Conservation (phyloP, 345 rosid genomes). For the Geranium rotundifolium region DNA sequence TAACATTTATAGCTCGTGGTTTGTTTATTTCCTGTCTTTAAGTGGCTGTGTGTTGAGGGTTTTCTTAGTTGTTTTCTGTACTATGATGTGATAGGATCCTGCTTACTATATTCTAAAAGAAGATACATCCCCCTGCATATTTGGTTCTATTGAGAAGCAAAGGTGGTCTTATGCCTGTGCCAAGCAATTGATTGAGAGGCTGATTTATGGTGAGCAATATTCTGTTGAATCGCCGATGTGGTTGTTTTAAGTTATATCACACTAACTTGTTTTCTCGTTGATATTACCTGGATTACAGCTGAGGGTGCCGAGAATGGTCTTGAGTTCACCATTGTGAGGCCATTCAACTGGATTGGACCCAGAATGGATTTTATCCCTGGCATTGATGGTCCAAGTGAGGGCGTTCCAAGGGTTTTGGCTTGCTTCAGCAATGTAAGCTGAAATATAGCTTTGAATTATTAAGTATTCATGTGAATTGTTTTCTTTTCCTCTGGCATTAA, state of each 20-base stretch:
- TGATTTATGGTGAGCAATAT: no score
- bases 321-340: neutral
- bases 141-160: conserved; percentile 98
- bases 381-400: neutral
- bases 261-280: neutral
- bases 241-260: neutral
- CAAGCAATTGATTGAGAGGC: conserved; percentile 81
- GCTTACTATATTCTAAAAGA: conserved; percentile 78
- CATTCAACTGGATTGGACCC: neutral
- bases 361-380: conserved; percentile 1
- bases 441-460: neutral
- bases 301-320: conserved; percentile 53
- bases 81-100: conserved; percentile 56
- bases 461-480: neutral
- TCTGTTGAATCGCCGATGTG: conserved; percentile 6
- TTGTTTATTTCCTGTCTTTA: neutral
- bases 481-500: neutral
- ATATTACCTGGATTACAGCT: conserved; percentile 30
- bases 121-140: conserved; percentile 89
- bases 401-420: neutral
- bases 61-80: neutral
- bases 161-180: conserved; percentile 95
- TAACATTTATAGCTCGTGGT: neutral
- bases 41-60: neutral
- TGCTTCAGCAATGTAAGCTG: conserved; percentile 31